These are phyloP conservation scores for Asterionellopsis glacialis DNA, from an alignment of 108 stramenopile genomes.

Conservation along the genomic window DNA sequence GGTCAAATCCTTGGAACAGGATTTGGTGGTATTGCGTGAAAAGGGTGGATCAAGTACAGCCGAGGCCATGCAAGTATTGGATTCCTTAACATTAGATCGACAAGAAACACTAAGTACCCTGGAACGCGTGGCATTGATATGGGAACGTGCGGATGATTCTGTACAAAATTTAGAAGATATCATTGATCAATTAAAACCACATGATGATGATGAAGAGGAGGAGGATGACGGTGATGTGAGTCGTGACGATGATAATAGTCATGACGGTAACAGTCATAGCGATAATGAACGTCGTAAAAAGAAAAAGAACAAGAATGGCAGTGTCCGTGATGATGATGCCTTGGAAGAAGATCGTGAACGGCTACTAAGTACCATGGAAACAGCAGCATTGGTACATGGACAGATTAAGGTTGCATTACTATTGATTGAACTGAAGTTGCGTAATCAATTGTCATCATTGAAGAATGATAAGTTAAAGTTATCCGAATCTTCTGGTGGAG, in stretches of 20 bases:
- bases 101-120: slow-evolving; percentile 17
- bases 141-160: slow-evolving; percentile 28
- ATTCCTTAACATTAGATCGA: slow-evolving; percentile 23
- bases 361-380: slow-evolving; percentile 33
- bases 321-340: neutral
- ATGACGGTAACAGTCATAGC: too few species aligned
- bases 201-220: slow-evolving; percentile 12
- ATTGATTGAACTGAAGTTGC: slow-evolving; percentile 39
- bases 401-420: slow-evolving; percentile 36
- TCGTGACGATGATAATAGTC: too few species aligned
- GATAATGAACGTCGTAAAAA: too few species aligned
- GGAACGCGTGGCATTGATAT: slow-evolving; percentile 24
- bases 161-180: slow-evolving; percentile 20
- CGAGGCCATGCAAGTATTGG: slow-evolving; percentile 6
- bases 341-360: slow-evolving; percentile 20
- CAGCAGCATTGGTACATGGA: slow-evolving; percentile 32
- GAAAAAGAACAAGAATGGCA: too few species aligned
- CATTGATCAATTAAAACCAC: slow-evolving; percentile 19
- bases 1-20: slow-evolving; percentile 12
- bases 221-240: neutral
- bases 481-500: too few species aligned
- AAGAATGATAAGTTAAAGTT: slow-evolving; percentile 19
- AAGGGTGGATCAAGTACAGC: neutral
- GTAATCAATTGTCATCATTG: slow-evolving; percentile 26
- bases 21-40: slow-evolving; percentile 15